phyloP scores from a whole-genome alignment of 345 rosid genomes.

The Eutrema heterophyllum region DNA sequence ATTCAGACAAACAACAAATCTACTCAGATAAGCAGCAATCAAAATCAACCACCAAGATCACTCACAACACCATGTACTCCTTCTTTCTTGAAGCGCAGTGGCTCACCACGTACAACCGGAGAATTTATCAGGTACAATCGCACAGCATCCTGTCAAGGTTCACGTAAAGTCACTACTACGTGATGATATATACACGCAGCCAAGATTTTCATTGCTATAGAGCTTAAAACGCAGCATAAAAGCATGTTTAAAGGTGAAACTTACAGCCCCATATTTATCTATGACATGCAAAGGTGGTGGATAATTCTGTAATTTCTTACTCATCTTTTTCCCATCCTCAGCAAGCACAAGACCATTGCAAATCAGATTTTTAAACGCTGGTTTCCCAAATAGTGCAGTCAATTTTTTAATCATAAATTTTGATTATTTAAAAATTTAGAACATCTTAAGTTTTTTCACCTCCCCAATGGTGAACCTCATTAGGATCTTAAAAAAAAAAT shows the following conservation, averaged over 20 bases:
- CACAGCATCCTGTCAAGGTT: slow-evolving; percentile 71
- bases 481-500: no score
- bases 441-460: no score
- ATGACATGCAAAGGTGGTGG: slow-evolving; percentile 91
- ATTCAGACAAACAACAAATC: background rate
- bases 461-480: no score
- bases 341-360: slow-evolving; percentile 99
- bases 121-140: slow-evolving; percentile 91
- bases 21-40: background rate
- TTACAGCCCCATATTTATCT: slow-evolving; percentile 92
- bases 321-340: slow-evolving; percentile 99
- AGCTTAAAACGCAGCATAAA: background rate
- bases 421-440: no score
- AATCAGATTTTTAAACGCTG: slow-evolving; percentile 87
- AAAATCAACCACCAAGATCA: slow-evolving; percentile 15
- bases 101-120: slow-evolving; percentile 93
- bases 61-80: slow-evolving; percentile 94
- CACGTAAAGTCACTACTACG: slow-evolving; percentile 7
- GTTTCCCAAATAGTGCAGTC: slow-evolving; percentile 95
- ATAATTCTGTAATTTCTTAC: slow-evolving; percentile 82
- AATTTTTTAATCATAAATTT: no score
- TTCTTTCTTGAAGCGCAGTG: slow-evolving; percentile 82
- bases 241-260: slow-evolving; percentile 21
- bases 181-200: background rate
- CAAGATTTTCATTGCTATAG: background rate